Base-by-base conservation (phyloP, 108 stramenopile genomes). In the Fistulifera pelliculosa region DNA sequence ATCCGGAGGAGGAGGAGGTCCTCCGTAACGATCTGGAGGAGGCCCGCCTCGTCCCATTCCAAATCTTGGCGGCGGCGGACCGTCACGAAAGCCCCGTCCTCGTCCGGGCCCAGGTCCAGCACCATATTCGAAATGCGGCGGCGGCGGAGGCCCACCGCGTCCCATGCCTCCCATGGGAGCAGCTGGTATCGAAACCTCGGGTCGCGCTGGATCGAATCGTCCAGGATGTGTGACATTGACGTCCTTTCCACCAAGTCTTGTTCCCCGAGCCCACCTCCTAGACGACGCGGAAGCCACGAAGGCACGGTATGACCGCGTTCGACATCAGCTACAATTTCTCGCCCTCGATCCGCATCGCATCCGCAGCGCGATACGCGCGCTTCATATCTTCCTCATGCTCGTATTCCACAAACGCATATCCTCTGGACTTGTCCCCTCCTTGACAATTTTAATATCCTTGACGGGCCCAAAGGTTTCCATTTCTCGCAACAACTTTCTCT, bases 291-390 rank as follows among this genome's bases (percentile, higher is more conserved):
- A 49, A 80, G 27, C 94, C 94, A 98, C 49, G 82, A 84, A 17
- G 80, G 88, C n/a, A 98, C 95, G 1, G 97, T 97, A 61, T 95
- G 93, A 14, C 94, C 97, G 13, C 98, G 81, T 59, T 98, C 95
- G 12, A 98, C 98, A 77, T 97, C 98, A 15, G 86, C 94, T 0
- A 97, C 83, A 27, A 97, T 81, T 11, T 69, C 54, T 14, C 92
- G 47, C 95, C 96, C 60, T 96, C 94, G 31, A 98, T 74, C 52
- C 73, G 84, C 74, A 88, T 90, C 21, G 88, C 95, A 69, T 97
- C 94, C 2, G 90, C 87, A 5, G 80, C 73, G 7, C 90, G 69
- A 70, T 87, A 95, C 23, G 94, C 96, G 1, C 79, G 58, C 53
- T 87, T 87, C 93, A 86, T 88, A 54, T 87, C 90, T 60, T 85